phyloP scores from a whole-genome alignment of 2,329 filamentous ascomycete species.

The Verticillium dahliae region DNA sequence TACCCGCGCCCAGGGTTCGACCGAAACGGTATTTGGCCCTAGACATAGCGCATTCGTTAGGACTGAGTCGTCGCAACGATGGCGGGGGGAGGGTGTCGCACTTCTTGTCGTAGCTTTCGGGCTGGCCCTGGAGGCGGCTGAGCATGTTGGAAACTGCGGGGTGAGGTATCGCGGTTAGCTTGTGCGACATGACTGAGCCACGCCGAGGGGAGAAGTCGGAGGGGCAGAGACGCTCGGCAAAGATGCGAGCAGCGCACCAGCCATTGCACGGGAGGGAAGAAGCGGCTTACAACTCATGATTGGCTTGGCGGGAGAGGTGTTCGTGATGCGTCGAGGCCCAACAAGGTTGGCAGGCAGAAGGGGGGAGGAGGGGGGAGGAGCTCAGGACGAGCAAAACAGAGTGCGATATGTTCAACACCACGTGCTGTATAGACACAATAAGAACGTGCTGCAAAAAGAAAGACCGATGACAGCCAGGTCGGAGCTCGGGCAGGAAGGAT shows the following conservation, averaged over 20 bases:
- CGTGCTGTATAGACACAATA: background rate
- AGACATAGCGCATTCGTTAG: constrained; percentile 13
- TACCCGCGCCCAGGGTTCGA: constrained; percentile 88
- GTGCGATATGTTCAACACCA: background rate
- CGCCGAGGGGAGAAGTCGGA: background rate
- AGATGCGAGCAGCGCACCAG: background rate
- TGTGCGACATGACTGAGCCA: background rate
- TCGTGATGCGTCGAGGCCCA: background rate
- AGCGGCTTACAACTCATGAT: constrained; percentile 33
- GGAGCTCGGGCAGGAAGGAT: background rate
- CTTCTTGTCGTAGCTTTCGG: constrained; percentile 99
- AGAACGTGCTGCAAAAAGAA: background rate
- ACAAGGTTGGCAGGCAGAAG: background rate
- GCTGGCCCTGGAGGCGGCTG: constrained; percentile 92
- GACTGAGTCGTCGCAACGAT: constrained; percentile 5
- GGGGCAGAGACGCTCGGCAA: background rate
- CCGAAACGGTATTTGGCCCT: constrained; percentile 89
- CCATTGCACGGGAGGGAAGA: too few relatives aligned
- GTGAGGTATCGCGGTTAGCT: background rate
- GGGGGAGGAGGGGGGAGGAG: background rate
- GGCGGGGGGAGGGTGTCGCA: constrained; percentile 33
- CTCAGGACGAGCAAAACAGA: background rate
- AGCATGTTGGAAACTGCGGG: constrained; percentile 75
- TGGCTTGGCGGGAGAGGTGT: constrained; percentile 1
- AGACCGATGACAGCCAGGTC: background rate